Conservation (phyloP, 768 basidiomycete genomes). For the Suillus brevipes region DNA sequence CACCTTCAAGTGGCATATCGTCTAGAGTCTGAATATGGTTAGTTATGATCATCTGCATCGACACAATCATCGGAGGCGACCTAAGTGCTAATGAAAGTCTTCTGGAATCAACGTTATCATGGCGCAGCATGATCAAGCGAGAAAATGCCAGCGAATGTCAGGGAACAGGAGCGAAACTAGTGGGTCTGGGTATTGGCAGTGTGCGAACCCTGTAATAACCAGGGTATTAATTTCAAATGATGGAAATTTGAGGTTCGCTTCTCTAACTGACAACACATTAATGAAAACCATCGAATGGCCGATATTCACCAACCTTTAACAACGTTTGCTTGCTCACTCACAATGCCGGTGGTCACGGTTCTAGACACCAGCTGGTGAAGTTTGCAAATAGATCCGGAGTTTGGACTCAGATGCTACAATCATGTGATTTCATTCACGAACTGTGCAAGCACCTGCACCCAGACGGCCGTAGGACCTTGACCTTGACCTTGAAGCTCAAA, state of each 20-base stretch:
- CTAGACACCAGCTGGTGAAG: background rate
- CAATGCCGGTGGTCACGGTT: background rate
- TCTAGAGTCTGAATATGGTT: background rate
- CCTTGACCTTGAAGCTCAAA: background rate
- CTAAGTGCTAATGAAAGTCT: background rate
- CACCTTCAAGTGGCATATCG: background rate
- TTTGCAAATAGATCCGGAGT: background rate
- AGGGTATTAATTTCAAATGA: background rate
- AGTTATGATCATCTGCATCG: background rate
- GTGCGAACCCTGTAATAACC: background rate
- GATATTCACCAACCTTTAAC: background rate
- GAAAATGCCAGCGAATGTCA: background rate
- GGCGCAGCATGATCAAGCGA: background rate
- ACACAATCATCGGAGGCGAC: background rate
- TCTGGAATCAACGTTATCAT: background rate
- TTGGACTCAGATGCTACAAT: background rate
- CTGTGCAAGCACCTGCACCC: background rate
- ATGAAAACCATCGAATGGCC: background rate
- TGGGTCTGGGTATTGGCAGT: background rate
- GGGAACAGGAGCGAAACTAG: background rate
- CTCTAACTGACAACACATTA: background rate
- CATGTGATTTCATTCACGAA: background rate
- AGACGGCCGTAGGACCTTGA: background rate
- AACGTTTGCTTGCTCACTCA: background rate
- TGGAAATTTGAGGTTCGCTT: background rate